Base-by-base conservation (phyloP, 495 filamentous ascomycete species). In the Trichoderma virens region DNA sequence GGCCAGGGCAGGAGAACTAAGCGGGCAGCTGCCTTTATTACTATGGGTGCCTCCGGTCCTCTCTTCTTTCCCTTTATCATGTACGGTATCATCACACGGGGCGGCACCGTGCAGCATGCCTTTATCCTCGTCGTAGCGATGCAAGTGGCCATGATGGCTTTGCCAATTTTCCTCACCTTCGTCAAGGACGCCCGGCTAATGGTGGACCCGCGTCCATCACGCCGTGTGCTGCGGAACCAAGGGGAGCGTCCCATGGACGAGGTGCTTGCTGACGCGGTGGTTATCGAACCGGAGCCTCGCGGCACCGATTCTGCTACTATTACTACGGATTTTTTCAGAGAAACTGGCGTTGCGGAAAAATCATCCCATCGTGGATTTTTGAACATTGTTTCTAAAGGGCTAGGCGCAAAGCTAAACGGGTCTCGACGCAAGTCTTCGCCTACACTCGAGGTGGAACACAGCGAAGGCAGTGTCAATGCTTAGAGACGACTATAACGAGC, bases 1-100 rank as follows among this genome's bases (percentile, higher is more conserved):
- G 88, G 89, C 1, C 82, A 91, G 28, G 89, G 89, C 5, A 79
- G 80, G 14, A 81, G 86, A 64, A 90, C 88, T 1, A 92, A 92
- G 73, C 79, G 83, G 20, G 88, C 85, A 13, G 84, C 86, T 1
- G 87, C 84, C 3, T 85, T 80, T 73, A 72, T 91, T 45, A 88
- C 89, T 0, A 85, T 88, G 67, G 83, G 83, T 25, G 83, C 85
- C 30, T 84, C 78, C 7, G 88, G 88, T 18, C 87, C 87, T 6
- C 86, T 82, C 11, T 81, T 87, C 16, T 85, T 89, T 70, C 88
- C 87, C 0, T 86, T 87, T 25, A 82, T 90, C 62, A 80, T 76
- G 39, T 82, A 76, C 59, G 78, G 72, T 0, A 75, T 80, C 34
- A 34, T 70, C 18, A 35, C 68, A 5, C 5, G 60, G 27, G 71